A percentile compares a stretch with the other conserved stretches of the same genome.
Conservation (phyloP, 1,284 basidiomycete species). For the Cutaneotrichosporon daszewskae region DNA sequence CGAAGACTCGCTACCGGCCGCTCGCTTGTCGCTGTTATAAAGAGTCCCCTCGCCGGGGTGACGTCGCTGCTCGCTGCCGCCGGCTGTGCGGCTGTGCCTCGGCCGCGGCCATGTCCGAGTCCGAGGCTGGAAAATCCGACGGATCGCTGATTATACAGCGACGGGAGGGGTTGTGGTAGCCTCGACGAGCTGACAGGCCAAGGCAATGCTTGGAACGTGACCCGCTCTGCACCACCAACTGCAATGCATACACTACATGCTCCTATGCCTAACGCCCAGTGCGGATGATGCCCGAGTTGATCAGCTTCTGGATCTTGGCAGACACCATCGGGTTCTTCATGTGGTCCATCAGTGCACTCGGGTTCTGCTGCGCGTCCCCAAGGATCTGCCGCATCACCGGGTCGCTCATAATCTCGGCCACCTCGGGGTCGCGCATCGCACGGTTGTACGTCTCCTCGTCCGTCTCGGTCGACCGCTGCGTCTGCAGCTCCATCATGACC, state of each 20-base stretch:
- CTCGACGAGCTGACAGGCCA: no score
- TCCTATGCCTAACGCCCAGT: conserved; percentile 21
- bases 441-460: conserved; percentile 89
- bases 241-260: background rate
- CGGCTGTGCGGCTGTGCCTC: no score
- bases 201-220: no score
- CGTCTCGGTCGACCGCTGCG: conserved; percentile 76
- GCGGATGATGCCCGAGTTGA: conserved; percentile 85
- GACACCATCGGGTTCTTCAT: conserved; percentile 79
- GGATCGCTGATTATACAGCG: no score
- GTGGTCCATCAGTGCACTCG: conserved; percentile 86
- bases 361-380: conserved; percentile 88
- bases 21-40: no score
- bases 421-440: conserved; percentile 96
- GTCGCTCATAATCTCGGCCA: conserved; percentile 58
- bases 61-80: no score
- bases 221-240: no score
- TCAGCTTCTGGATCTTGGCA: conserved; percentile 63
- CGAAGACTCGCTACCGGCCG: no score
- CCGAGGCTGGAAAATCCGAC: no score
- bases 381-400: conserved; percentile 84
- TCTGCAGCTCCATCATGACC: conserved; percentile 71
- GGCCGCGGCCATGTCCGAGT: no score
- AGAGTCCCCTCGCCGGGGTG: no score
- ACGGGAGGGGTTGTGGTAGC: no score